These are phyloP conservation scores for Erodium moschatum DNA, from an alignment of 441 rosid genomes.

Conservation along the genomic window DNA sequence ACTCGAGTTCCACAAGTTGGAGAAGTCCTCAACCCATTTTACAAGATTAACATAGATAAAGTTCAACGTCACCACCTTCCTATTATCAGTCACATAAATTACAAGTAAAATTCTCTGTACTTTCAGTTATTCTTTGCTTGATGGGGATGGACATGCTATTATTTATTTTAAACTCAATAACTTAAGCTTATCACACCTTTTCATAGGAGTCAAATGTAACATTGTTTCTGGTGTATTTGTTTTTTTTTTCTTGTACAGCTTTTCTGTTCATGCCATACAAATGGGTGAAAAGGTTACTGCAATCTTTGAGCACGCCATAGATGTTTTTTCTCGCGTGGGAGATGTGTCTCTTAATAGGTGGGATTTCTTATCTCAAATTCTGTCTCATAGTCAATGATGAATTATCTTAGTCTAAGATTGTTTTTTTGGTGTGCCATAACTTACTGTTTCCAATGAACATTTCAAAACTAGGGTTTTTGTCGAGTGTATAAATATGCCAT, in stretches of 20 bases:
- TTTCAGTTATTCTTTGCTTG: slow-evolving; percentile 14
- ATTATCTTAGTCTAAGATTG: slow-evolving; percentile 13
- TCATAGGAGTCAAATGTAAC: slow-evolving; percentile 13
- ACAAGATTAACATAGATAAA: slow-evolving; percentile 58
- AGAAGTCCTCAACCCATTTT: slow-evolving; percentile 67
- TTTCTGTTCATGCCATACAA: slow-evolving; percentile 87
- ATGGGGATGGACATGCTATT: slow-evolving; percentile 8
- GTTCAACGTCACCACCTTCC: slow-evolving; percentile 70
- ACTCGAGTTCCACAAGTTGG: slow-evolving; percentile 70
- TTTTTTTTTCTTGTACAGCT: slow-evolving; percentile 35
- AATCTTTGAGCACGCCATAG: slow-evolving; percentile 76
- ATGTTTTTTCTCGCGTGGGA: slow-evolving; percentile 65
- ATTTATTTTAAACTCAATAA: background rate
- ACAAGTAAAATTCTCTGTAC: slow-evolving; percentile 49
- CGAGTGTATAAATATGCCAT: slow-evolving; percentile 7
- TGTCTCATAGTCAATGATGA: background rate
- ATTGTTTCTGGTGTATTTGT: slow-evolving; percentile 7
- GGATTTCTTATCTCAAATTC: slow-evolving; percentile 14
- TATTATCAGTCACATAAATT: slow-evolving; percentile 60
- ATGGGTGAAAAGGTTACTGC: slow-evolving; percentile 89
- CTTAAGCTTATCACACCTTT: slow-evolving; percentile 13
- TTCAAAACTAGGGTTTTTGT: background rate
- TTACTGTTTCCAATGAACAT: background rate
- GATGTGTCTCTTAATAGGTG: slow-evolving; percentile 57
- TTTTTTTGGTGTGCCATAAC: background rate